These are phyloP conservation scores for Vicia faba DNA, from an alignment of 306 rosid genomes.

Conservation along the genomic window DNA sequence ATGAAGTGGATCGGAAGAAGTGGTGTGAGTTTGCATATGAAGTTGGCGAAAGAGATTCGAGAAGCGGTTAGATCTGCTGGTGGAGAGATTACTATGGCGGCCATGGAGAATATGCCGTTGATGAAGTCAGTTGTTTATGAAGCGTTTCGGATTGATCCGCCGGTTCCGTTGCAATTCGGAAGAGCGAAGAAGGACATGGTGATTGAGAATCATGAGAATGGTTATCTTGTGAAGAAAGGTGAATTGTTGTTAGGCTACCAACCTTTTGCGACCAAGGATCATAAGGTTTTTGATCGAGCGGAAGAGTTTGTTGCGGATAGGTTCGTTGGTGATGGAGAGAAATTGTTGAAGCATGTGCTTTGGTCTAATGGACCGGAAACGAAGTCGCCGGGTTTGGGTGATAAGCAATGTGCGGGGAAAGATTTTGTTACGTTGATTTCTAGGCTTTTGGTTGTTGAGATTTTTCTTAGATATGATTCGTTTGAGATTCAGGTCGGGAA, in stretches of 20 bases:
- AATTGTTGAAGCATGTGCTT: conserved; percentile 66
- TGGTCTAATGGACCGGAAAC: conserved; percentile 94
- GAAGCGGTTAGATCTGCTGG: conserved; percentile 60
- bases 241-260: conserved; percentile 85
- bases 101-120: conserved; percentile 82
- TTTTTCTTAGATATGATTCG: conserved; percentile 80
- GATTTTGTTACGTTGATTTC: conserved; percentile 64
- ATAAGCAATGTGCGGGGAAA: conserved; percentile 92
- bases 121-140: conserved; percentile 91
- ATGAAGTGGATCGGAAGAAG: conserved; percentile 77
- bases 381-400: conserved; percentile 43
- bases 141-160: conserved; percentile 76
- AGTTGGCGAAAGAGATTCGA: conserved; percentile 69
- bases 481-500: conserved; percentile 69
- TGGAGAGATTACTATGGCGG: conserved; percentile 78
- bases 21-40: conserved; percentile 67
- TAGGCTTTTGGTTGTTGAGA: conserved; percentile 67
- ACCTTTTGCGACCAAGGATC: conserved; percentile 88
- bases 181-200: conserved; percentile 62
- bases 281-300: conserved; percentile 59
- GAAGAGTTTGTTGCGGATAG: conserved; percentile 78
- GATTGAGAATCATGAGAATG: conserved; percentile 85
- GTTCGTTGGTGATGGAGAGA: conserved; percentile 78
- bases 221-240: conserved; percentile 73
- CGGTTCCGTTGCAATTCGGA: conserved; percentile 75